These are phyloP conservation scores for Syncephalastrum sp. DNA, from an alignment of 371 early-diverging fungal genomes.

Conservation along the genomic window DNA sequence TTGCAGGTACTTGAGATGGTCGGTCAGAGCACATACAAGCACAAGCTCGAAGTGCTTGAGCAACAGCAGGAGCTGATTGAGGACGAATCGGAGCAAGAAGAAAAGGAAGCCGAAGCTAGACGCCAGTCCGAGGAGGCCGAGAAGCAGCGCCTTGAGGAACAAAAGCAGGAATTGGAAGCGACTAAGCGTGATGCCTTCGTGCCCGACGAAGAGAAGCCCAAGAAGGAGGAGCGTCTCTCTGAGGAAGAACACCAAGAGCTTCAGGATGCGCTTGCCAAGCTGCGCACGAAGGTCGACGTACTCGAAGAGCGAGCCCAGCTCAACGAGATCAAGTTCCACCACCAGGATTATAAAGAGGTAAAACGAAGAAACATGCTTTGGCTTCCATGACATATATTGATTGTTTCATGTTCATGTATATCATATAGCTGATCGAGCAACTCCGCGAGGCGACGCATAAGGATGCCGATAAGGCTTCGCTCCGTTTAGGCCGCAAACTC, in stretches of 20 bases:
- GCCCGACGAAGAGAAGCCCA: constrained; percentile 17
- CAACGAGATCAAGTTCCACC: constrained; percentile 63
- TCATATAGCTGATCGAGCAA: constrained; percentile 52
- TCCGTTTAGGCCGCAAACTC: constrained; percentile 56
- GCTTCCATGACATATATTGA: neutral
- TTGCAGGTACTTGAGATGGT: constrained; percentile 84
- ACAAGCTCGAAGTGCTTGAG: constrained; percentile 89
- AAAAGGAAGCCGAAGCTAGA: constrained; percentile 55
- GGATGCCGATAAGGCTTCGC: constrained; percentile 54
- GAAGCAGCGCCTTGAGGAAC: constrained; percentile 31
- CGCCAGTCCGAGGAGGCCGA: constrained; percentile 50
- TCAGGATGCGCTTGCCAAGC: constrained; percentile 60
- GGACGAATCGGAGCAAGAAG: constrained; percentile 80
- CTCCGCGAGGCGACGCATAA: constrained; percentile 56
- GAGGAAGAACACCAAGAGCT: constrained; percentile 64
- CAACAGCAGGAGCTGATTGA: constrained; percentile 95
- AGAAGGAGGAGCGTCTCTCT: constrained; percentile 51
- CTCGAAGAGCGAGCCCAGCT: constrained; percentile 68
- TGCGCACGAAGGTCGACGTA: constrained; percentile 62
- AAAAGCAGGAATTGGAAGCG: constrained; percentile 40
- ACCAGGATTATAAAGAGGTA: constrained; percentile 69
- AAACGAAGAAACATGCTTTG: neutral
- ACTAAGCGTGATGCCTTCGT: constrained; percentile 32
- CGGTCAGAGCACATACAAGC: constrained; percentile 89
- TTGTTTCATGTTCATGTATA: neutral